Base-by-base conservation (phyloP, 1,284 basidiomycete genomes). In the Marasmius oreades region DNA sequence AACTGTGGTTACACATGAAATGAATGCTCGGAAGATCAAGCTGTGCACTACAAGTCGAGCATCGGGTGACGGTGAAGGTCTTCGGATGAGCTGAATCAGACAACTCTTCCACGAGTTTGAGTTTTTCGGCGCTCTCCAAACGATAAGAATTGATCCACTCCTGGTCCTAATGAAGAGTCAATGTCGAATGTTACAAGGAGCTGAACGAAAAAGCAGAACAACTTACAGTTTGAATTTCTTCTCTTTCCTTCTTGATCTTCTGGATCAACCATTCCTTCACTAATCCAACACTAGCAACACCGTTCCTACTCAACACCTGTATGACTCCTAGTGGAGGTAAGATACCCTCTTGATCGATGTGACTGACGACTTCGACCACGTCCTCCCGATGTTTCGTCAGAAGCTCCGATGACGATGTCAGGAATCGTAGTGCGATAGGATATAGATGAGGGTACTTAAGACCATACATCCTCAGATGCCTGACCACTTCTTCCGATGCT, bases 1-100 rank as follows among this genome's bases (percentile, higher is more conserved):
- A 99, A 60, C 90, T 94, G 70, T 99, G 96, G 66, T 91, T 89
- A 73, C 95, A 99, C 95, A 98, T 97, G 67, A 98, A 99, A 71
- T 99, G 95, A 3, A 98, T 82, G 57, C 85, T 90, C 0, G 96
- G 96, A 18, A 98, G 80, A 69, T 98, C 95, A 58, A 98, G 82
- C 65, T 92, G 90, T 0, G 88, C 92, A 16, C 86, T 81, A 69
- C 97, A 98, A 4, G 86, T 81, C 14, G 92, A 87, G 70, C 96
- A 99, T 39, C 92, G 80, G 3, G 93, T 95, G 62, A 95, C 91
- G 66, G 98, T 95, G 77, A 98, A 97, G 18, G 98, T 90, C 14
- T 86, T 82, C 0, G 95, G 92, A 53, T 86, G 81, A 14, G 83
- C 80, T 1, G 84, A 77, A 69, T 95, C 88, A 1, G 87, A 82